These are phyloP conservation scores for Malus orientalis DNA, from an alignment of 306 rosid genomes.

Conservation along the genomic window DNA sequence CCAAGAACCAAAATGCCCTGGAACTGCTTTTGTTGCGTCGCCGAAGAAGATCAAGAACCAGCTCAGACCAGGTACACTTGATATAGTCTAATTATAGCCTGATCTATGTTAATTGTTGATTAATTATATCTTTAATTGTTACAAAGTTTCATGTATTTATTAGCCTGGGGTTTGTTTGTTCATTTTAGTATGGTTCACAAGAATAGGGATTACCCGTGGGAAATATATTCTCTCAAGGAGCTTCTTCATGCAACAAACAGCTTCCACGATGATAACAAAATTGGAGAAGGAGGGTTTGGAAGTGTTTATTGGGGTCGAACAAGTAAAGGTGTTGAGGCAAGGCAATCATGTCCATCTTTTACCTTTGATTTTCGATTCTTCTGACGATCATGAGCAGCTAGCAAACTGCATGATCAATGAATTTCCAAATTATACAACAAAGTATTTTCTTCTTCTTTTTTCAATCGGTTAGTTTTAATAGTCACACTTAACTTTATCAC, in stretches of 20 bases:
- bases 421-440: neutral
- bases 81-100: neutral
- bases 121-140: neutral
- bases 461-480: neutral
- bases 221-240: constrained; percentile 68
- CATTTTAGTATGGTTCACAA: constrained; percentile 19
- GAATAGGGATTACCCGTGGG: constrained; percentile 73
- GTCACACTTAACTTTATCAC: neutral
- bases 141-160: neutral
- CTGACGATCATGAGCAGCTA: neutral
- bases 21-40: constrained; percentile 44
- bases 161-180: neutral
- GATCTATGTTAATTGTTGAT: neutral
- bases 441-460: neutral
- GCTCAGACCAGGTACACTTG: constrained; percentile 26
- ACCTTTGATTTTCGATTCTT: neutral
- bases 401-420: neutral
- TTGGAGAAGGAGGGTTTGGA: constrained; percentile 95
- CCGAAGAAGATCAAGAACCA: constrained; percentile 24
- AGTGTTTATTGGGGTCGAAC: constrained; percentile 82
- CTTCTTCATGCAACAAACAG: constrained; percentile 80
- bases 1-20: constrained; percentile 30
- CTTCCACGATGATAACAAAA: constrained; percentile 71
- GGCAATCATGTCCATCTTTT: constrained; percentile 23
- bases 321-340: constrained; percentile 68